A percentile compares a stretch with the other conserved stretches of the same genome.
phyloP scores from a whole-genome alignment of 2,329 filamentous ascomycete genomes.

The Colletotrichum zoysiae region DNA sequence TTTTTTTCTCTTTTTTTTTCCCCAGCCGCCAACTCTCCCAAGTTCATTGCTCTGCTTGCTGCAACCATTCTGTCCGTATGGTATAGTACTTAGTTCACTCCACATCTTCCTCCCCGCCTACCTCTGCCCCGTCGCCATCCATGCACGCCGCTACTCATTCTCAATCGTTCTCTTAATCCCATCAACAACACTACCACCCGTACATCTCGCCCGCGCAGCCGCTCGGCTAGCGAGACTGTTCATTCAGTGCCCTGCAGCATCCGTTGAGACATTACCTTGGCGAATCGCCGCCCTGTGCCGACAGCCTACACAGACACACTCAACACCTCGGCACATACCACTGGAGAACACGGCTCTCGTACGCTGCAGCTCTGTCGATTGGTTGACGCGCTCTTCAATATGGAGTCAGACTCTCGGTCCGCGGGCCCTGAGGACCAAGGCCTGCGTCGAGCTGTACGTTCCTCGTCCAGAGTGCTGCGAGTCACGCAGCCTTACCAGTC shows the following conservation, averaged over 20 bases:
- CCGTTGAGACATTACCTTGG: not conserved
- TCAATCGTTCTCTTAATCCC: not conserved
- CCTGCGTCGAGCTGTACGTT: constrained; percentile 54
- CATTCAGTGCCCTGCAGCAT: constrained; percentile 1
- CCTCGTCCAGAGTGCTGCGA: constrained; percentile 22
- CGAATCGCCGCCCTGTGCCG: not conserved
- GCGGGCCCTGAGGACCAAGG: constrained; percentile 51
- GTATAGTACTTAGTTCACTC: not conserved
- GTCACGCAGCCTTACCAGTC: constrained; percentile 7
- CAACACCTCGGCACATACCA: constrained; percentile 2
- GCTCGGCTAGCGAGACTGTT: constrained; percentile 6
- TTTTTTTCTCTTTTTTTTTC: too few relatives aligned
- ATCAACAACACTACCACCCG: constrained; percentile 7
- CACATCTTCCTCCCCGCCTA: not conserved
- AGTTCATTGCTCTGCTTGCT: not conserved
- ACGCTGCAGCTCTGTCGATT: not conserved
- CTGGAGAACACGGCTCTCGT: not conserved
- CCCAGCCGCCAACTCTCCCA: not conserved
- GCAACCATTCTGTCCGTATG: too few relatives aligned
- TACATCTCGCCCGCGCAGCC: not conserved
- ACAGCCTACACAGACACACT: not conserved
- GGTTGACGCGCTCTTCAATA: not conserved
- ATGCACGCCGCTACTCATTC: not conserved
- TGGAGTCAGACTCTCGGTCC: constrained; percentile 41
- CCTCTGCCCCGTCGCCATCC: not conserved